These are phyloP conservation scores for Sporothrix inflata DNA, from an alignment of 2,329 filamentous ascomycete genomes.

Conservation along the genomic window DNA sequence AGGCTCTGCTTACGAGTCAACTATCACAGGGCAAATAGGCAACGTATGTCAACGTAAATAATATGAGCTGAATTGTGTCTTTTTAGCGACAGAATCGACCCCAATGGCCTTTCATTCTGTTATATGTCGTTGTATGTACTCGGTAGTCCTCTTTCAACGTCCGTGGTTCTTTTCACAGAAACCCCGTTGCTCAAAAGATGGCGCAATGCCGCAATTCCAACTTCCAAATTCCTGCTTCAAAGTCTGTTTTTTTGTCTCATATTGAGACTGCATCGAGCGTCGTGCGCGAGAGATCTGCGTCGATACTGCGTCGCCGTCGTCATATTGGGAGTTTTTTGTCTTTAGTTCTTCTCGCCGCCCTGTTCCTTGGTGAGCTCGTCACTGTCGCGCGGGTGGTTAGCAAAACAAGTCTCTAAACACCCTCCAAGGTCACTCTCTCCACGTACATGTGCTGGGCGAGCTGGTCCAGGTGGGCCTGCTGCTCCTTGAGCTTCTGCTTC, in stretches of 20 bases:
- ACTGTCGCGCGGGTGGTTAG: slow-evolving; percentile 50
- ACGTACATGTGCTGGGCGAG: slow-evolving; percentile 85
- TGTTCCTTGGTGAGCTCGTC: slow-evolving; percentile 76
- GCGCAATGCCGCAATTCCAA: slow-evolving; percentile 1
- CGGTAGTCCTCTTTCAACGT: background rate
- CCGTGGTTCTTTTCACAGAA: background rate
- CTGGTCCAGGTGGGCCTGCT: slow-evolving; percentile 81
- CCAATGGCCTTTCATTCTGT: background rate
- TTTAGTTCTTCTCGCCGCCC: slow-evolving; percentile 67
- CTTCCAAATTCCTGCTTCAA: background rate
- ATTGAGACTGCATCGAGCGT: background rate
- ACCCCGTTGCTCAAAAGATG: background rate
- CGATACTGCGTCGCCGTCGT: slow-evolving; percentile 11
- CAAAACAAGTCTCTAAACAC: background rate
- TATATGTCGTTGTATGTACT: slow-evolving; percentile 20
- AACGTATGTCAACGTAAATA: background rate
- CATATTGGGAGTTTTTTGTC: background rate
- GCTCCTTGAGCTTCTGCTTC: slow-evolving; percentile 72
- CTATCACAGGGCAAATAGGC: background rate
- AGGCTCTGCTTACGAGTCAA: background rate
- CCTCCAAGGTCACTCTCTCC: background rate
- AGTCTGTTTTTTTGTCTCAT: background rate
- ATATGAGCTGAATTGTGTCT: background rate
- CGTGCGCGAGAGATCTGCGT: background rate
- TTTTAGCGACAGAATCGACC: background rate